Conservation (phyloP, 768 basidiomycete genomes). For the Tricholoma terreum region DNA sequence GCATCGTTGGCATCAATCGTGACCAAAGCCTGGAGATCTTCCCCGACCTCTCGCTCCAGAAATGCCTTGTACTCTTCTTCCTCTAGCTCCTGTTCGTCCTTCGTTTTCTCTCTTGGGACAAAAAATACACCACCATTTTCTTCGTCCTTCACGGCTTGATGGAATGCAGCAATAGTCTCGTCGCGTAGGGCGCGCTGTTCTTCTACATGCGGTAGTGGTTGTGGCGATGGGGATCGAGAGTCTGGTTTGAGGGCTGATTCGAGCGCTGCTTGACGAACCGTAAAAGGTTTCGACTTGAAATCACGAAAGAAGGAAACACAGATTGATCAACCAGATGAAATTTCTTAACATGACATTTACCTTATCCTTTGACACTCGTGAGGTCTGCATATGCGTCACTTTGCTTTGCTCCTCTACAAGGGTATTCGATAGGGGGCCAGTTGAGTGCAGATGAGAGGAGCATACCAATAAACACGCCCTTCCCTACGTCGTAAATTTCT, state of each 20-base stretch:
- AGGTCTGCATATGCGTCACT: constrained; percentile 29
- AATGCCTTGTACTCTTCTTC: constrained; percentile 85
- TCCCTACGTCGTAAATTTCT: constrained; percentile 70
- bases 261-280: constrained; percentile 70
- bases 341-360: constrained; percentile 28
- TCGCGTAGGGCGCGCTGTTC: constrained; percentile 72
- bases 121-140: constrained; percentile 52
- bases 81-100: constrained; percentile 72
- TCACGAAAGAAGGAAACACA: not conserved
- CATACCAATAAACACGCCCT: constrained; percentile 79
- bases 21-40: constrained; percentile 66
- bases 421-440: not conserved
- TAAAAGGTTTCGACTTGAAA: constrained; percentile 64
- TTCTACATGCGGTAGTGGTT: constrained; percentile 56
- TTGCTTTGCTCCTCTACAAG: constrained; percentile 63
- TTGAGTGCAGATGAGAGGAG: not conserved
- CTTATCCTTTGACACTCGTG: constrained; percentile 44
- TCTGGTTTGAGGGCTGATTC: constrained; percentile 51
- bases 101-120: constrained; percentile 69
- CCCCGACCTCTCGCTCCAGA: constrained; percentile 78
- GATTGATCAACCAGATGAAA: not conserved
- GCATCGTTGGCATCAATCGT: constrained; percentile 42
- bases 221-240: constrained; percentile 62
- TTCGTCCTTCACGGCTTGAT: constrained; percentile 37
- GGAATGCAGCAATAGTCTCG: constrained; percentile 87